Conservation (phyloP, 2,329 filamentous ascomycete species). For the Claviceps sp. region DNA sequence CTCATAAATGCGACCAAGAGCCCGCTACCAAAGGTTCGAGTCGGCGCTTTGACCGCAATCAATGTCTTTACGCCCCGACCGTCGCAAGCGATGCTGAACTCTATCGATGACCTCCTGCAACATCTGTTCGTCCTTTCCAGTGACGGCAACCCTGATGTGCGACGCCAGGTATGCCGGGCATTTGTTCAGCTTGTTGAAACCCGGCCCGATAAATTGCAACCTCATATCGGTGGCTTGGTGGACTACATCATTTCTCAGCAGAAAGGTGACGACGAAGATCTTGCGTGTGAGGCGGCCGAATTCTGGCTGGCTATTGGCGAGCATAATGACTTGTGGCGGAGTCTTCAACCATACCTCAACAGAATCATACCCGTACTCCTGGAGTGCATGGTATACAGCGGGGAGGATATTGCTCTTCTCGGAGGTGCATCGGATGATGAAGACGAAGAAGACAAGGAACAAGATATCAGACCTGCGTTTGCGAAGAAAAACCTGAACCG, state of each 20-base stretch:
- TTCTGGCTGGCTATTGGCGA: constrained; percentile 95
- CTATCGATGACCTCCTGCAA: constrained; percentile 68
- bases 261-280: constrained; percentile 71
- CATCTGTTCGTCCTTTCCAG: constrained; percentile 70
- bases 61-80: constrained; percentile 85
- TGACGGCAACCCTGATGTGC: constrained; percentile 68
- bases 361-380: constrained; percentile 85
- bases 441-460: constrained; percentile 73
- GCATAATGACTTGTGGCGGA: constrained; percentile 64
- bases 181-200: constrained; percentile 89
- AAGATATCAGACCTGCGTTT: constrained; percentile 89
- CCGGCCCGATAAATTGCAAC: constrained; percentile 76
- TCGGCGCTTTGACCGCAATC: constrained; percentile 68
- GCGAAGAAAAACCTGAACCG: constrained; percentile 55
- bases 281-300: constrained; percentile 88
- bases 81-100: constrained; percentile 66
- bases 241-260: constrained; percentile 91
- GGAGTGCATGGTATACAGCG: constrained; percentile 90
- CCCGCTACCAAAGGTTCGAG: constrained; percentile 61
- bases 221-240: constrained; percentile 76
- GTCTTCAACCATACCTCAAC: constrained; percentile 62
- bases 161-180: constrained; percentile 82
- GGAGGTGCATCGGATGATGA: constrained; percentile 81
- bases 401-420: constrained; percentile 78
- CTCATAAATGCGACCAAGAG: constrained; percentile 77